Base-by-base conservation (phyloP, 2,329 filamentous ascomycete species). In the Rutstroemia sp. region DNA sequence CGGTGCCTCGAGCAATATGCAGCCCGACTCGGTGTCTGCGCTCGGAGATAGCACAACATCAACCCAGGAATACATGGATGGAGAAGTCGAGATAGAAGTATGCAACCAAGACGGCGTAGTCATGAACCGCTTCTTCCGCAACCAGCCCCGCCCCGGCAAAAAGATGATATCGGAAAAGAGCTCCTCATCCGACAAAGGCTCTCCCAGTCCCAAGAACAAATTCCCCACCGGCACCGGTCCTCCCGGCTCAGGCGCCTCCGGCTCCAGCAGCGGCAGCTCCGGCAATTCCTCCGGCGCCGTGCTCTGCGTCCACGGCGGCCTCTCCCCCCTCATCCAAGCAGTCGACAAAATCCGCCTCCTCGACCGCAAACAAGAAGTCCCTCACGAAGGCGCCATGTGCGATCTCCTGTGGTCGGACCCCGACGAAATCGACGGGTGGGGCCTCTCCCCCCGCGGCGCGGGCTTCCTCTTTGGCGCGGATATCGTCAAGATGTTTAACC, bases 351-450 rank as follows among this genome's bases (percentile, higher is more conserved):
- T 99, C 69, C 83, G 94, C 21, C 78, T 97, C 14, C 82, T 99
- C 21, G 95, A 99, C 71, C 85, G 92, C 60, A 97, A 97, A 72
- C 94, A 99, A 74, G 94, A 99, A 74, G 94, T 99, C 0, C 94
- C 94, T 0, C 94, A 99, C 69, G 94, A 99, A 75, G 94, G 94
- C 56, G 91, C 94, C 69, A 99, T 99, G 94, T 99, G 94, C 73
- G 94, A 99, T 72, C 79, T 99, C 0, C 80, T 99, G 2, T 99
- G 94, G 94, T 96, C 91, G 0, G 94, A 99, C 68, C 94, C 94
- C 0, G 94, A 99, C 71, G 94, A 99, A 66, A 96, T 96, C 61
- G 92, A 96, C 69, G 92, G 92, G 58, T 99, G 94, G 94, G 92
- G 92, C 10, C 76, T 97, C 5, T 95, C 89, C 1, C 62, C 62